Conservation (phyloP, 2,329 filamentous ascomycete genomes). For the Penicillium brasilianum region DNA sequence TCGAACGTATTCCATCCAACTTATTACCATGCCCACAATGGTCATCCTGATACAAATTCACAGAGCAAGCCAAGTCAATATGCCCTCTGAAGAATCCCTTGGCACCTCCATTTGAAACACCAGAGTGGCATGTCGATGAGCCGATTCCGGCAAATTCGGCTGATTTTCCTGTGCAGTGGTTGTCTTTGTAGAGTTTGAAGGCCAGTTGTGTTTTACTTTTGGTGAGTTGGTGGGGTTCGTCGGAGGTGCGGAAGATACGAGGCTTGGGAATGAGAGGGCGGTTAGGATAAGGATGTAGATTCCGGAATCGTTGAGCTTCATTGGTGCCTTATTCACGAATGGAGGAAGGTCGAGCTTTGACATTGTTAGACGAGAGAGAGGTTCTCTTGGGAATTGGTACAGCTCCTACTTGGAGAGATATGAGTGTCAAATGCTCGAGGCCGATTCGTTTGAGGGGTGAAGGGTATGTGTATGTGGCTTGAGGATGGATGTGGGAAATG, state of each 20-base stretch:
- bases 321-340: too few relatives aligned
- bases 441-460: not conserved
- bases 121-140: slow-evolving; percentile 11
- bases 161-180: slow-evolving; percentile 8
- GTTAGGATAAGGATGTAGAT: not conserved
- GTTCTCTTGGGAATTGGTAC: too few relatives aligned
- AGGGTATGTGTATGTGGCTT: not conserved
- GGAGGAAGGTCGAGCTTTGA: too few relatives aligned
- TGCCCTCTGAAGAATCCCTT: slow-evolving; percentile 1
- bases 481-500: not conserved
- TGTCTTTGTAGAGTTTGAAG: slow-evolving; percentile 18
- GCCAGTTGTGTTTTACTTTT: slow-evolving; percentile 5
- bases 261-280: not conserved
- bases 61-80: slow-evolving; percentile 16
- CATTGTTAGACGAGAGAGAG: too few relatives aligned
- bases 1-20: not conserved
- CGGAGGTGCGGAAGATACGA: not conserved
- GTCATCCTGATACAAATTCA: slow-evolving; percentile 18
- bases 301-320: not conserved
- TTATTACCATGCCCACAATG: slow-evolving; percentile 4
- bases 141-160: slow-evolving; percentile 11
- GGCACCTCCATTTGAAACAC: slow-evolving; percentile 9
- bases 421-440: not conserved
- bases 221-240: not conserved
- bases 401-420: not conserved